Evolutionary conservation across 768 basidiomycete species (phyloP).

Genomic region (Pisolithus orientalis): DNA sequence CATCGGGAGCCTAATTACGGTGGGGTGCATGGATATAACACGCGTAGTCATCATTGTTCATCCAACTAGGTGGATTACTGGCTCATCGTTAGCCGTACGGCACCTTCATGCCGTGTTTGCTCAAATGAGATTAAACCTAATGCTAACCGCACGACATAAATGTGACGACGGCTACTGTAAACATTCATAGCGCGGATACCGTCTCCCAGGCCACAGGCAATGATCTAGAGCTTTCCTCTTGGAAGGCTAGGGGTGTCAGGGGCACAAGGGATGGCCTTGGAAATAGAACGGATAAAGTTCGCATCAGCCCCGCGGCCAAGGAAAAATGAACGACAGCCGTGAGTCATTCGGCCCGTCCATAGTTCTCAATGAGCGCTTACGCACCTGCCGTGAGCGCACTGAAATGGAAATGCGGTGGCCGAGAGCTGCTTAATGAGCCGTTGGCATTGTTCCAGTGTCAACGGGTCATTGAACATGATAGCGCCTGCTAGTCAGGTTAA

Average conservation of each 20-base stretch:
- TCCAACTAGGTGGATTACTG: too few relatives aligned
- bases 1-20: too few relatives aligned
- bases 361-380: conserved; percentile 1
- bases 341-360: neutral
- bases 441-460: conserved; percentile 63
- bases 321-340: neutral
- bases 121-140: neutral
- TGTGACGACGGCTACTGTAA: neutral
- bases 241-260: conserved; percentile 27
- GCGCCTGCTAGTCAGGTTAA: conserved; percentile 53
- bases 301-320: neutral
- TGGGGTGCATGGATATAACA: conserved; percentile 42
- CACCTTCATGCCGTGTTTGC: neutral
- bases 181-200: conserved; percentile 12
- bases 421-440: conserved; percentile 63
- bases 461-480: conserved; percentile 91
- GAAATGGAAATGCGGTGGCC: conserved; percentile 78
- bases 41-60: too few relatives aligned
- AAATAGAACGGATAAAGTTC: neutral
- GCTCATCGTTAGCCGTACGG: neutral
- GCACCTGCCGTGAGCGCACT: conserved; percentile 93
- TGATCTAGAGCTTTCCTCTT: conserved; percentile 7
- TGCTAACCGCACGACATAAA: neutral
- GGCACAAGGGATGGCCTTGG: conserved; percentile 53
- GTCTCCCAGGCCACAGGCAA: conserved; percentile 20